phyloP scores from a whole-genome alignment of 2,329 filamentous ascomycete genomes.

The Ophiocordyceps polyrhachis-furcata region DNA sequence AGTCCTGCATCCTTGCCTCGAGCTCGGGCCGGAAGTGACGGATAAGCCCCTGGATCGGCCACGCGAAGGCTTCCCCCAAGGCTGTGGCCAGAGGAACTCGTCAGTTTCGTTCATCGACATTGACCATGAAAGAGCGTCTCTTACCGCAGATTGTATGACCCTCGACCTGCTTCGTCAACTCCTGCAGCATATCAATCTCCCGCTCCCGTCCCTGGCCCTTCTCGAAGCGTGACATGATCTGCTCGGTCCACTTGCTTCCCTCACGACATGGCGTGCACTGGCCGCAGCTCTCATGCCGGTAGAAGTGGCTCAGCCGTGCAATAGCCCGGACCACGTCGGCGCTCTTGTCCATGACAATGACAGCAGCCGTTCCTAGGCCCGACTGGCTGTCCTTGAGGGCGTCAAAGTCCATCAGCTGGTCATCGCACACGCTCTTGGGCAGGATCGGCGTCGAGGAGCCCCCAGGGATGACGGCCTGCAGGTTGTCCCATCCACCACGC shows the following conservation, averaged over 20 bases:
- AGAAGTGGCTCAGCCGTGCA: constrained; percentile 83
- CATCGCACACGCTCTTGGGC: constrained; percentile 75
- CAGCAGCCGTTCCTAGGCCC: constrained; percentile 88
- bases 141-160: constrained; percentile 94
- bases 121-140: constrained; percentile 8
- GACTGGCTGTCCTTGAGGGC: constrained; percentile 95
- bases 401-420: constrained; percentile 98
- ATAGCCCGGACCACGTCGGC: constrained; percentile 92
- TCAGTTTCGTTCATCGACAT: background rate
- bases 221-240: constrained; percentile 96
- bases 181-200: constrained; percentile 98
- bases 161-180: constrained; percentile 98
- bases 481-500: constrained; percentile 91
- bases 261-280: constrained; percentile 99
- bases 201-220: constrained; percentile 71
- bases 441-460: constrained; percentile 93
- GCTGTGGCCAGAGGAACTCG: constrained; percentile 24
- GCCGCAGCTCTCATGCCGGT: constrained; percentile 94
- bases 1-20: constrained; percentile 75
- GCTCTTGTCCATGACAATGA: constrained; percentile 98
- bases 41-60: constrained; percentile 96
- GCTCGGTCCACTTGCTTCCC: constrained; percentile 96
- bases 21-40: constrained; percentile 95
- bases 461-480: constrained; percentile 85
- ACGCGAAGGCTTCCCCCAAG: constrained; percentile 92